Percentiles rank a stretch among this genome's conserved stretches.
Evolutionary conservation across 2,329 filamentous ascomycete genomes (phyloP).

Genomic region (Ilyonectria mors-panacis): DNA sequence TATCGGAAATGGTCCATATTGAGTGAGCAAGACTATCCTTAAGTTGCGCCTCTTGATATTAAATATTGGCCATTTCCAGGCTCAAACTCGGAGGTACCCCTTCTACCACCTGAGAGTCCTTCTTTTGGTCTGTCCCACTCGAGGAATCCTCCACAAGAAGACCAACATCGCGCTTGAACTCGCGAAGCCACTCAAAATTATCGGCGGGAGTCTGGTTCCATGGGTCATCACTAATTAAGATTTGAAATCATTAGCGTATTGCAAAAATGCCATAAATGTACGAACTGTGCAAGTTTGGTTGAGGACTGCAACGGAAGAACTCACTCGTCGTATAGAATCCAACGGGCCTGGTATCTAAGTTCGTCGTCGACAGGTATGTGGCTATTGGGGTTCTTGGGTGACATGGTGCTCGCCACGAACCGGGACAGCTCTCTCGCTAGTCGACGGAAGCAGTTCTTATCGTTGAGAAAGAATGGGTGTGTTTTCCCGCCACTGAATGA

Average conservation of each 20-base stretch:
- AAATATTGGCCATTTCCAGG: no score
- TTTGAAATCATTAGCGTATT: neutral
- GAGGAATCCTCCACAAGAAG: no score
- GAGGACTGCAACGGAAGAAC: no score
- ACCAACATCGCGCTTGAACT: conserved; percentile 43
- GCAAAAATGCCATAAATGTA: no score
- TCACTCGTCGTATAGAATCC: conserved; percentile 47
- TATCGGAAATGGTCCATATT: no score
- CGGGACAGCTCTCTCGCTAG: conserved; percentile 41
- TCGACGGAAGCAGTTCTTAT: conserved; percentile 45
- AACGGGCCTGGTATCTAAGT: conserved; percentile 47
- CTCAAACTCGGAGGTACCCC: no score
- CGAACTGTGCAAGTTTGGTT: no score
- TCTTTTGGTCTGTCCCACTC: no score
- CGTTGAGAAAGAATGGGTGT: conserved; percentile 39
- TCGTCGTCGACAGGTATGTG: conserved; percentile 44
- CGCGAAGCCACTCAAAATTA: conserved; percentile 40
- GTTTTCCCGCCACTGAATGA: conserved; percentile 13
- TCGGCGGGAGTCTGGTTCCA: conserved; percentile 44
- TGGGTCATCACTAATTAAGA: conserved; percentile 8
- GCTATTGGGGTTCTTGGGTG: conserved; percentile 42
- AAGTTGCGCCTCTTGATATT: no score
- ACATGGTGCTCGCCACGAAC: conserved; percentile 47
- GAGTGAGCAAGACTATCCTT: no score
- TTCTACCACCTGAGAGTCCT: no score